phyloP scores from a whole-genome alignment of 306 rosid genomes.

The Gillenia trifoliata region DNA sequence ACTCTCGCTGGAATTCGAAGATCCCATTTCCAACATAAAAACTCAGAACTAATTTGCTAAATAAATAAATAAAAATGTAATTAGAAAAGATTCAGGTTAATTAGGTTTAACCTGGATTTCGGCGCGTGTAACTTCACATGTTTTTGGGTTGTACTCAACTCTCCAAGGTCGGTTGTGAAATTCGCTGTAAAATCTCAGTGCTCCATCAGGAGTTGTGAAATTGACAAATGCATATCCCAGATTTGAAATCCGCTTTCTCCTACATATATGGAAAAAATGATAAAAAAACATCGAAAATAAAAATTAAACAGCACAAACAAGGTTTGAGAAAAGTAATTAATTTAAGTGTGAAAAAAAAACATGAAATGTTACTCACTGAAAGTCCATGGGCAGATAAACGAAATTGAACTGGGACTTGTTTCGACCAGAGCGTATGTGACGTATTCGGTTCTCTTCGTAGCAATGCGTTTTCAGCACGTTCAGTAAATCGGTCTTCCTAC shows the following conservation, averaged over 20 bases:
- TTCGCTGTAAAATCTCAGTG: conserved; percentile 21
- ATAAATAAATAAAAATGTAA: too few species aligned
- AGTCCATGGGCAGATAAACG: conserved; percentile 60
- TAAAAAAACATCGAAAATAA: too few species aligned
- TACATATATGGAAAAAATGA: conserved; percentile 25
- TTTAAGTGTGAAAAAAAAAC: too few species aligned
- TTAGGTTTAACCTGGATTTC: conserved; percentile 36
- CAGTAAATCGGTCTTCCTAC: conserved; percentile 17
- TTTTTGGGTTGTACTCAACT: conserved; percentile 21
- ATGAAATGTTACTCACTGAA: neutral
- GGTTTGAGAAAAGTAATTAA: neutral
- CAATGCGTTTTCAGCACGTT: conserved; percentile 29
- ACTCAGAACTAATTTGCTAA: neutral
- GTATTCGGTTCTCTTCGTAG: neutral
- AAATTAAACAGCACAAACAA: neutral
- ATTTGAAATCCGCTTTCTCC: conserved; percentile 24
- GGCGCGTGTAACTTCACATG: conserved; percentile 41
- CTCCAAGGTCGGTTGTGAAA: conserved; percentile 38
- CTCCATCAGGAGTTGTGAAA: conserved; percentile 36
- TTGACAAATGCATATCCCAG: conserved; percentile 68
- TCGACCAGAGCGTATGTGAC: neutral
- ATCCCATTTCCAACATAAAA: too few species aligned
- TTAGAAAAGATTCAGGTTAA: too few species aligned
- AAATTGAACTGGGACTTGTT: conserved; percentile 34
- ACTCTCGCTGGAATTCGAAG: too few species aligned